These are phyloP conservation scores for Zasmidium angulare DNA, from an alignment of 2,329 filamentous ascomycete genomes.

Conservation along the genomic window DNA sequence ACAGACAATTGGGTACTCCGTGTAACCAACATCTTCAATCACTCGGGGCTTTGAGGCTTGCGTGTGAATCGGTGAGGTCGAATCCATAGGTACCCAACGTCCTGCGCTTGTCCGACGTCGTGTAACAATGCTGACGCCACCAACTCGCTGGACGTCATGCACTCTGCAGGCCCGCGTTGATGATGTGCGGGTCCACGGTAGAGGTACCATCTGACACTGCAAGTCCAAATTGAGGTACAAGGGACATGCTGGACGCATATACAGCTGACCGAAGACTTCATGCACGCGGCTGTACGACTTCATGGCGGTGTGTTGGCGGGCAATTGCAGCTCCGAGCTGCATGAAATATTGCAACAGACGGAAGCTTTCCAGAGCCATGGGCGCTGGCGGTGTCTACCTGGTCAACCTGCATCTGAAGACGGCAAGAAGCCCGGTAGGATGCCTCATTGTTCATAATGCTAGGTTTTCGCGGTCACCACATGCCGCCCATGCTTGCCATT, in stretches of 20 bases:
- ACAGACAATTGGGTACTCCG: not conserved
- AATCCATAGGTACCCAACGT: not conserved
- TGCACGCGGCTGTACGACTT: not conserved
- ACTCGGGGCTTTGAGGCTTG: not conserved
- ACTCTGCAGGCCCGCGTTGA: not conserved
- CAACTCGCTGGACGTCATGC: slow-evolving; percentile 15
- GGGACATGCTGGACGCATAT: slow-evolving; percentile 7
- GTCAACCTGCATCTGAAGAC: not conserved
- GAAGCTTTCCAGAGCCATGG: not conserved
- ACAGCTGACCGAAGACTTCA: not conserved
- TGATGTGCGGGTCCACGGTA: not conserved
- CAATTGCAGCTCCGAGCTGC: not conserved
- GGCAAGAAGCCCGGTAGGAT: not conserved
- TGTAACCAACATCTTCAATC: not conserved
- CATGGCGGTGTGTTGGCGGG: not conserved
- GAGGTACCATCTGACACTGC: slow-evolving; percentile 5
- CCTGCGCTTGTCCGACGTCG: not conserved
- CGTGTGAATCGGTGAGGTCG: not conserved
- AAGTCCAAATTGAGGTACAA: slow-evolving; percentile 1
- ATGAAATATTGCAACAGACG: slow-evolving; percentile 2
- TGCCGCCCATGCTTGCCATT: slow-evolving; percentile 51
- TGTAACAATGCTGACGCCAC: slow-evolving; percentile 15
- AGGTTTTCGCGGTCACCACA: slow-evolving; percentile 3
- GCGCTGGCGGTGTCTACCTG: not conserved
- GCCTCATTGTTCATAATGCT: not conserved